phyloP scores from a whole-genome alignment of 73 alveolate species.

The Paramecium primaurelia region DNA sequence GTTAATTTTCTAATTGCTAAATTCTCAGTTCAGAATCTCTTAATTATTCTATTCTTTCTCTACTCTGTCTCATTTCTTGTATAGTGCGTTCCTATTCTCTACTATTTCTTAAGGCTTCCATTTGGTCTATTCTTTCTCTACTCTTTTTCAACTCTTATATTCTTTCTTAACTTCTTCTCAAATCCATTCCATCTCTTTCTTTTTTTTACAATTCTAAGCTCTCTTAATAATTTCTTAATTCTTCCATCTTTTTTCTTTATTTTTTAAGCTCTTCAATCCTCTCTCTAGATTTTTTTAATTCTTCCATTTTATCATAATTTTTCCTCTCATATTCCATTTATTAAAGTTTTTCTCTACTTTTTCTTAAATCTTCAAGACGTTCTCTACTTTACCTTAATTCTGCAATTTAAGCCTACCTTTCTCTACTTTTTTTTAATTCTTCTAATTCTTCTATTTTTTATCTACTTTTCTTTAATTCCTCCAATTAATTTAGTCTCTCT shows the following conservation, averaged over 20 bases:
- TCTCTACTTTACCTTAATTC: not conserved
- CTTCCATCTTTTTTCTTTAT: slow-evolving; percentile 2
- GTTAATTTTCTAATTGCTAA: not conserved
- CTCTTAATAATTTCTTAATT: not conserved
- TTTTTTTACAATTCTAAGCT: not conserved
- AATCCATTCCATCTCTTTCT: not conserved
- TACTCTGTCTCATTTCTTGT: not conserved
- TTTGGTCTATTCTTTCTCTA: slow-evolving; percentile 24
- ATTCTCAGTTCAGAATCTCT: not conserved
- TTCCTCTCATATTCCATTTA: slow-evolving; percentile 8
- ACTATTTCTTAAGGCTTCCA: slow-evolving; percentile 2
- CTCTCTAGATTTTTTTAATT: slow-evolving; percentile 5
- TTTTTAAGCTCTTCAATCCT: slow-evolving; percentile 33
- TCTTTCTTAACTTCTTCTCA: slow-evolving; percentile 24
- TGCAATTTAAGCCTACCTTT: not conserved
- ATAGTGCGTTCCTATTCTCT: not conserved
- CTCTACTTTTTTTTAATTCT: not conserved
- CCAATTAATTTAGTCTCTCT: not conserved
- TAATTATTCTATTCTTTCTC: not conserved
- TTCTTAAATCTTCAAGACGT: not conserved
- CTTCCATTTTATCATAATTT: slow-evolving; percentile 2
- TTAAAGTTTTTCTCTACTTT: not conserved
- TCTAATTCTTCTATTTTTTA: not conserved
- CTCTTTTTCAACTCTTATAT: not conserved
- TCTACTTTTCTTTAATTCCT: not conserved